These are phyloP conservation scores for Elongisporangium anandrum DNA, from an alignment of 352 stramenopile species.

Conservation along the genomic window DNA sequence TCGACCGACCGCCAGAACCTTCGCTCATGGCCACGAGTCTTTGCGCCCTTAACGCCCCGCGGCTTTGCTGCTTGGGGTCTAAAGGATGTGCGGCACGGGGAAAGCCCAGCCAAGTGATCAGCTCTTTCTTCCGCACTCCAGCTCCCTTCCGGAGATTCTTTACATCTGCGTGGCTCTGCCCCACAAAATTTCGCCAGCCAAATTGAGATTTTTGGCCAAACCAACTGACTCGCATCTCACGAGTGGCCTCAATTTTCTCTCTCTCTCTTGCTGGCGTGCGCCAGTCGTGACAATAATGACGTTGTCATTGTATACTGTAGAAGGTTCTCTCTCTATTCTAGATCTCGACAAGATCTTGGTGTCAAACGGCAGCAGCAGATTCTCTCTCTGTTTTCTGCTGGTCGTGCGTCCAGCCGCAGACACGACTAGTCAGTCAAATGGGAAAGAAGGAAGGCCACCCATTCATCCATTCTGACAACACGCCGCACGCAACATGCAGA, in stretches of 20 bases:
- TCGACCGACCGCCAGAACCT: neutral
- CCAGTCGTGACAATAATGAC: neutral
- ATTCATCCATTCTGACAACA: no score
- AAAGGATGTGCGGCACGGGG: neutral
- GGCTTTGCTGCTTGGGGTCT: neutral
- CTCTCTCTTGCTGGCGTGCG: neutral
- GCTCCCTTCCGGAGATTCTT: neutral
- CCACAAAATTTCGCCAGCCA: no score
- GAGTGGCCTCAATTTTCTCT: neutral
- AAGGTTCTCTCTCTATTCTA: neutral
- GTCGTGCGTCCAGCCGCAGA: neutral
- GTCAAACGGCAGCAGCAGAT: no score
- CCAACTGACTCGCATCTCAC: neutral
- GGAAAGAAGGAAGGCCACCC: neutral
- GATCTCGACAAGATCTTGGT: neutral
- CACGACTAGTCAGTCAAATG: neutral
- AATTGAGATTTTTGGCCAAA: neutral
- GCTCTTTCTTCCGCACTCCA: neutral
- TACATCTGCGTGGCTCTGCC: neutral
- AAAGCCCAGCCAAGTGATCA: neutral
- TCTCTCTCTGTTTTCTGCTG: neutral
- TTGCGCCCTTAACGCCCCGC: neutral
- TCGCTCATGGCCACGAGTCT: neutral
- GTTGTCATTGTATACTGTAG: neutral
- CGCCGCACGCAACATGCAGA: no score